phyloP scores from a whole-genome alignment of 2,329 filamentous ascomycete genomes.

The Mycosphaerella sp. region DNA sequence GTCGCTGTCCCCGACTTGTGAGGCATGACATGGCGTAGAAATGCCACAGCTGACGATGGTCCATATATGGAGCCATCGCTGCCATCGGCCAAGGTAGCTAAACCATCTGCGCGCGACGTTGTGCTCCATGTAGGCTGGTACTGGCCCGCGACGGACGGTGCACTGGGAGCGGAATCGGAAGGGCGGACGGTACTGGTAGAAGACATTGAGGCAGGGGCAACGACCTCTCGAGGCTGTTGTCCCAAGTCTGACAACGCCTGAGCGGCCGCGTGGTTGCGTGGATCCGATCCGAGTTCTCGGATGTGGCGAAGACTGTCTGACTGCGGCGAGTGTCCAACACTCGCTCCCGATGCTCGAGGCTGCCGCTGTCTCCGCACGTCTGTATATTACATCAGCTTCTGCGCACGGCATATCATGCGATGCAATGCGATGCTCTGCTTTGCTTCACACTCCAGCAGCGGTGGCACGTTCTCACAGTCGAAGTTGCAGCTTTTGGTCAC shows the following conservation, averaged over 20 bases:
- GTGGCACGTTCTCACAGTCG: conserved; percentile 10
- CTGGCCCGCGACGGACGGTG: not conserved
- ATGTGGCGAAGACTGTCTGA: not conserved
- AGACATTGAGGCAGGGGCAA: not conserved
- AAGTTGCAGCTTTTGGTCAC: conserved; percentile 18
- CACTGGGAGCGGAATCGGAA: conserved; percentile 1
- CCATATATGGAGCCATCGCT: conserved; percentile 21
- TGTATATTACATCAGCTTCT: not conserved
- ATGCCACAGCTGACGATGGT: conserved; percentile 25
- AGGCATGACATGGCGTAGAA: conserved; percentile 23
- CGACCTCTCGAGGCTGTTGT: not conserved
- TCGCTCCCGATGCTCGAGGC: conserved; percentile 6
- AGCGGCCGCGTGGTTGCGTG: conserved; percentile 15
- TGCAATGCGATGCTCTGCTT: not conserved
- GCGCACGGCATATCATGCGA: no score
- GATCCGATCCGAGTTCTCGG: not conserved
- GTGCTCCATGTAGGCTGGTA: conserved; percentile 4
- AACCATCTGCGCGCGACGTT: conserved; percentile 17
- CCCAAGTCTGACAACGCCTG: conserved; percentile 18
- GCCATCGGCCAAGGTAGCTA: conserved; percentile 20
- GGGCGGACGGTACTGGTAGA: not conserved
- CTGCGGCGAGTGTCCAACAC: conserved; percentile 4
- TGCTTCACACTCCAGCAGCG: no score
- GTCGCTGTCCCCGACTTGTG: conserved; percentile 8
- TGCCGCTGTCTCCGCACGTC: conserved; percentile 18